Evolutionary conservation across 768 basidiomycete genomes (phyloP), one percentile per base, ranked within the genome.

Genomic region (Mycena floridula): DNA sequence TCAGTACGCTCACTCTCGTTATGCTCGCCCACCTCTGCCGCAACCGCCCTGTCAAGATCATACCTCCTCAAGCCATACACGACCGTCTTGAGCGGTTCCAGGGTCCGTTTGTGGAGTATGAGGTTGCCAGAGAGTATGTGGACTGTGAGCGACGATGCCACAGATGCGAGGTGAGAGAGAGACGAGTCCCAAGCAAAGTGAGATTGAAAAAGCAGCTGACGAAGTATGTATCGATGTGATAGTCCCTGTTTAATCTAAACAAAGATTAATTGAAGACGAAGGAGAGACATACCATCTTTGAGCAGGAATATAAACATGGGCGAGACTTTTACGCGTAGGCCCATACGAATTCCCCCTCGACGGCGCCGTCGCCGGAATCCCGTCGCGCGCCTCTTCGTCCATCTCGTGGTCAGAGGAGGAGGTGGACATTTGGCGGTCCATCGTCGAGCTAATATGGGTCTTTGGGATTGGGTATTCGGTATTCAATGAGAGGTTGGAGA

Each of bases 81-180:
- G 47, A 88, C 64, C 0, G 78, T 76, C 54, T 77, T 83, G 54
- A 89, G 73, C 0, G 86, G 86, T 27, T 80, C 81, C 12, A 87
- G 68, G 3, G 85, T 85, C 16, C 84, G 76, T 55, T 85, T 86
- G 58, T 84, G 81, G 38, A 86, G 63, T 45, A 79, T 81, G 4
- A 89, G 69, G 52, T 89, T 84, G 13, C 82, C 85, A 36, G 81
- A 81, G 16, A 87, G 69, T 45, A 89, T 84, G 53, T 88, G 86
- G 35, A 89, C 83, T 85, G 49, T n/a, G 38, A 37, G n/a, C 32
- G 37, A 18, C 25, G 11, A 15, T 22, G 30, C 6, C 38, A 11
- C 20, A 25, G 28, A 18, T 39, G 26, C 7, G 26, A 16, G 11
- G 21, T 13, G 36, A 16, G 25, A n/a, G 11, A 16, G n/a, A 15